These are phyloP conservation scores for Psilocybe cubensis DNA, from an alignment of 768 basidiomycete species.

Conservation along the genomic window DNA sequence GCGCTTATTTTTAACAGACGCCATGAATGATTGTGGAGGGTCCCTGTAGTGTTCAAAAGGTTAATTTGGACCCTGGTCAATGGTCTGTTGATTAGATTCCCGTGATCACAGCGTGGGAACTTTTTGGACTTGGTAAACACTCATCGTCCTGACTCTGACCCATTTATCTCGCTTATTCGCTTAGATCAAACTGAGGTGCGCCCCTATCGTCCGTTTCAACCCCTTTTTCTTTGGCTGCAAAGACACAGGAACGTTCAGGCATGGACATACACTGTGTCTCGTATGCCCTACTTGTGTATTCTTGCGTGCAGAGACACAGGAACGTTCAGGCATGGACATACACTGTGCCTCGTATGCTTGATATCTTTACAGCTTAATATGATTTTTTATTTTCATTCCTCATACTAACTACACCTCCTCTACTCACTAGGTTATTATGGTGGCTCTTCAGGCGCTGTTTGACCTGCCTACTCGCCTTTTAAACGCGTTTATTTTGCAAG, in stretches of 20 bases:
- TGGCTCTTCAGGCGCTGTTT: too few species aligned
- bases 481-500: too few species aligned
- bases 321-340: constrained; percentile 4
- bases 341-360: not conserved
- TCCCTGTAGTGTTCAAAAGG: not conserved
- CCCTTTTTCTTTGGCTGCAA: too few species aligned
- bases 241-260: constrained; percentile 1
- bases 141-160: too few species aligned
- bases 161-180: not conserved
- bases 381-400: too few species aligned
- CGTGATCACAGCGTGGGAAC: too few species aligned
- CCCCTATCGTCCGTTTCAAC: not conserved
- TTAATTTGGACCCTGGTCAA: too few species aligned
- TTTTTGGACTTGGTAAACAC: too few species aligned
- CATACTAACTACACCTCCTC: not conserved
- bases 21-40: not conserved
- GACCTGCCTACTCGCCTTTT: too few species aligned
- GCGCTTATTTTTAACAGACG: too few species aligned
- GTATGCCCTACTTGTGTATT: not conserved
- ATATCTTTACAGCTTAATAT: not conserved
- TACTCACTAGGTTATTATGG: not conserved
- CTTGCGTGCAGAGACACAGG: not conserved
- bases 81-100: too few species aligned
- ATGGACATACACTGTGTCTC: constrained; percentile 1
- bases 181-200: not conserved